Evolutionary conservation across 805 yeast genomes (phyloP), one percentile per base, ranked within the genome.

Genomic region (Hanseniaspora nectarophila): DNA sequence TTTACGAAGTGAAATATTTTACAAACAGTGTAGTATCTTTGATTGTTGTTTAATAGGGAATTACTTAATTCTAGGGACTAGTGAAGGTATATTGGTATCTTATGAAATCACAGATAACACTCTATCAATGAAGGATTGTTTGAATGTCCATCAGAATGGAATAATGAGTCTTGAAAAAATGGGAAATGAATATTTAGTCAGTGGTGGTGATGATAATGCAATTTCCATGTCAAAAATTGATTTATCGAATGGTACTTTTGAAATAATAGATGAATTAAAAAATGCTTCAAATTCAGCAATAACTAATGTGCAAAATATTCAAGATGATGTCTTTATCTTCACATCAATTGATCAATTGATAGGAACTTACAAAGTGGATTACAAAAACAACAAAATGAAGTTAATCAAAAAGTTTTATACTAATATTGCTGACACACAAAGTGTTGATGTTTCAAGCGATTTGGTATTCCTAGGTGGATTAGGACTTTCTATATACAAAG

Each of bases 181-280:
- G 12, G 59, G 21, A 18, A 53, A 45, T 39, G 45, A 37, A 7
- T 54, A 46, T 4, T 63, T 85, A 4, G 68, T 79, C 5, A 78
- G 95, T 1, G 97, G 96, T 31, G 97, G 98, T 51, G 98, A 92
- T 62, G 98, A 92, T 60, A 89, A 90, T 65, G 83, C 70, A 1
- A 61, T 76, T 1, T 65, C 73, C 1, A 54, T 60, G 15, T 56
- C 82, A 31, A 54, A 65, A 1, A 46, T 68, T 8, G 60, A 58
- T 9, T 18, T 8, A 9, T 58, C 63, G 8, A 54, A 48, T 0
- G 53, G 51, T 1, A 44, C 51, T 2, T 52, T 54, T 21, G 51
- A 58, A 4, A 45, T 43, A 5, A 56, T 59, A 1, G 48, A 62
- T 3, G 60, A 76, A 28, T 55, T 56, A 0, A 79, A 90, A 34